These are phyloP conservation scores for Mrakia blollopis DNA, from an alignment of 768 basidiomycete species.

Conservation along the genomic window DNA sequence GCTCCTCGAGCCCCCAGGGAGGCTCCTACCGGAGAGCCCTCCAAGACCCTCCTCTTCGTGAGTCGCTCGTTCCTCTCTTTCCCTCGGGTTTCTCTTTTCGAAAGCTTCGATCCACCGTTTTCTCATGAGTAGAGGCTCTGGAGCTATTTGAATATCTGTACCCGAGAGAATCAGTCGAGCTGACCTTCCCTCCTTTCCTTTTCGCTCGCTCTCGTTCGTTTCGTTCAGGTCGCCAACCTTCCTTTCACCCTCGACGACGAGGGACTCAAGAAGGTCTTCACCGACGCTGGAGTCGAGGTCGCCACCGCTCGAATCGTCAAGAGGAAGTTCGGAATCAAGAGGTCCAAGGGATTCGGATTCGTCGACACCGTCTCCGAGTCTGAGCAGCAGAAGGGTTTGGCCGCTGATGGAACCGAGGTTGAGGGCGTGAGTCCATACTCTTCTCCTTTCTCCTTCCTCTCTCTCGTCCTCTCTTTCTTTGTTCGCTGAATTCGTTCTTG, in stretches of 20 bases:
- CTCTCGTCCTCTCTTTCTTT: background rate
- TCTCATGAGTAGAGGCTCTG: too few relatives aligned
- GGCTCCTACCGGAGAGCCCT: constrained; percentile 62
- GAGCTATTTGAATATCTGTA: background rate
- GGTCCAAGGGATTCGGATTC: constrained; percentile 95
- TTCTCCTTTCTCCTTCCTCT: background rate
- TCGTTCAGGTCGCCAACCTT: constrained; percentile 64
- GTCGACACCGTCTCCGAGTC: constrained; percentile 87
- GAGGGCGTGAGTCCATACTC: constrained; percentile 47
- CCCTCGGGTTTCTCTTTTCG: constrained; percentile 7
- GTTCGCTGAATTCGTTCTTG: background rate
- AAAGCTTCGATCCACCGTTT: too few relatives aligned
- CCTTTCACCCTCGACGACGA: constrained; percentile 88
- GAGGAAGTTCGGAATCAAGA: constrained; percentile 41
- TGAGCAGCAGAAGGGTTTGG: constrained; percentile 87
- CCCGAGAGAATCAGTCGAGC: background rate
- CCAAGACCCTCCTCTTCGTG: constrained; percentile 56
- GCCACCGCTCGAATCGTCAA: constrained; percentile 68
- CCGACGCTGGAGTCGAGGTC: constrained; percentile 74
- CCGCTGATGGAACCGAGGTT: constrained; percentile 80
- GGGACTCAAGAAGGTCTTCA: constrained; percentile 73
- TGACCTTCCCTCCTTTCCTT: background rate
- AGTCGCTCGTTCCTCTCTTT: background rate
- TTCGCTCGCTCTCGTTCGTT: background rate
- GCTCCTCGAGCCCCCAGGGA: constrained; percentile 30